Base-by-base conservation (phyloP, 345 rosid species). In the Linum lewisii region DNA sequence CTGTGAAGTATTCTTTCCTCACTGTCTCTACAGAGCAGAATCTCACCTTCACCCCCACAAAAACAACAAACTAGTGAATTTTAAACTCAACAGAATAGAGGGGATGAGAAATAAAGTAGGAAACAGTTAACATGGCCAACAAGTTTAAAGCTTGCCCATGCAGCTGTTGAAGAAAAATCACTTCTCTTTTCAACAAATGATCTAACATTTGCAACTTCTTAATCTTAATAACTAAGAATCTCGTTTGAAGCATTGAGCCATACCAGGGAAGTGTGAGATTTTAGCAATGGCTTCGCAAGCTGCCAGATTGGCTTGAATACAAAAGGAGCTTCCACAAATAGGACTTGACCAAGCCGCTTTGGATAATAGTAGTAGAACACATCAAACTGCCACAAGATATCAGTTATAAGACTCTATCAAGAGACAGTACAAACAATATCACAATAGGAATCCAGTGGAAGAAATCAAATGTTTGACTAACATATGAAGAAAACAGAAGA, bases 361-460 rank as follows among this genome's bases (percentile, higher is more conserved):
- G 98, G 98, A 72, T 92, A 83, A 65, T 92, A 92, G 73, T 70
- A 82, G 79, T 92, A 86, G 65, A 86, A 83, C 37, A 83, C 93
- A 62, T 92, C 88, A 69, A 92, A 86, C 97, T 92, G 93, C 67
- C 70, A 64, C 58, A 18, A 57, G 34, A 29, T 29, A 5, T 29
- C 34, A 29, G 34, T 29, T 29, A 29, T 29, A 8, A 29, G 34
- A 29, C 34, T n/a, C n/a, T 29, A 29, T 42, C 16, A 11, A 42
- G 18, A 42, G 47, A 7, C 14, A 42, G 47, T 42, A 42, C 2
- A 2, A 42, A 16, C 13, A 42, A 11, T 42, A 16, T 42, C 47
- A 42, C 15, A 11, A 1, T 7, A 42, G 47, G 34, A 29, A 29
- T 29, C 34, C 34, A 29, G 34, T 29, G 34, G 34, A 29, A 29